Evolutionary conservation across 2,329 filamentous ascomycete genomes (phyloP).

Genomic region (Pseudocercospora pini-densiflorae): DNA sequence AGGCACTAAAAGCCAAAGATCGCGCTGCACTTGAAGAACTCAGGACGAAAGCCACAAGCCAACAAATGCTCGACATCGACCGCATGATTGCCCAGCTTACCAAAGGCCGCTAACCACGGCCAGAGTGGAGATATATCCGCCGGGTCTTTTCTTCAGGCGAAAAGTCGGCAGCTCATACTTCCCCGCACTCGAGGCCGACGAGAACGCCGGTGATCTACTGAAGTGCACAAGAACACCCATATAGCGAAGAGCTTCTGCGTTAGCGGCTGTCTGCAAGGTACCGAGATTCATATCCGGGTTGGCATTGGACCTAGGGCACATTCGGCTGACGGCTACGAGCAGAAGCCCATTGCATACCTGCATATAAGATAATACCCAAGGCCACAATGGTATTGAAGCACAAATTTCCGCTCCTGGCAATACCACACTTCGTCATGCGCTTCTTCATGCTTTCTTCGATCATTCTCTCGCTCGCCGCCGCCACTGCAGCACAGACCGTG

Average conservation of each 20-base stretch:
- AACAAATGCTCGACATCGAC: constrained; percentile 79
- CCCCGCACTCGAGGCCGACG: background rate
- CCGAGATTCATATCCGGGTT: background rate
- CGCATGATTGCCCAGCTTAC: constrained; percentile 64
- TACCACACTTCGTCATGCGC: constrained; percentile 5
- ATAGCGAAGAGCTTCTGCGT: background rate
- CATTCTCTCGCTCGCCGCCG: constrained; percentile 13
- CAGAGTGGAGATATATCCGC: background rate
- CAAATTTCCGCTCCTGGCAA: background rate
- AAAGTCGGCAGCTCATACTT: background rate
- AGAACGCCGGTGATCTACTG: background rate
- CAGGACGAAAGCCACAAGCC: constrained; percentile 72
- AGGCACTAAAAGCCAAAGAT: constrained; percentile 83
- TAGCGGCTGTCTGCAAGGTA: background rate
- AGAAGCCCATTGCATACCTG: background rate
- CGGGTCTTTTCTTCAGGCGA: background rate
- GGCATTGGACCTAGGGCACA: background rate
- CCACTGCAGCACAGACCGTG: constrained; percentile 14
- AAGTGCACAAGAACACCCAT: background rate
- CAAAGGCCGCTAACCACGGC: constrained; percentile 33
- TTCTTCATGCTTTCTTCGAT: background rate
- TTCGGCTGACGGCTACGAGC: background rate
- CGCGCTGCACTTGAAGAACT: constrained; percentile 74
- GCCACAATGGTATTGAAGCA: background rate
- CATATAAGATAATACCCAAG: background rate